Conservation (phyloP, 257 asterid genomes). For the Solanum rostratum region DNA sequence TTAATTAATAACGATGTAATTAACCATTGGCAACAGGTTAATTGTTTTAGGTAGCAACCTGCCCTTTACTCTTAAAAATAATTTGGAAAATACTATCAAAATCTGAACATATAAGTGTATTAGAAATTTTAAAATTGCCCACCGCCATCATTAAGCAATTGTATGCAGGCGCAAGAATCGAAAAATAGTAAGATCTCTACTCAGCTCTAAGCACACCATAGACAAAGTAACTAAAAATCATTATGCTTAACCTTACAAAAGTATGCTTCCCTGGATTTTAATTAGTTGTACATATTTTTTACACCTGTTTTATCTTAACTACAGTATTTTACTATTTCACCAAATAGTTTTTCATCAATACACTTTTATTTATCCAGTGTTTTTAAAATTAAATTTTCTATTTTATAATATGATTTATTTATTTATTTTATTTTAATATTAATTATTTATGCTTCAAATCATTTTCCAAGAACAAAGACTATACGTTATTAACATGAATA, state of each 20-base stretch:
- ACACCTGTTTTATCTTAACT: too few species aligned
- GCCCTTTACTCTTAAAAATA: background rate
- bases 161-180: slow-evolving; percentile 8
- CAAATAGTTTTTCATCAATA: background rate
- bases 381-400: too few species aligned
- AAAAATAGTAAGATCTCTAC: background rate
- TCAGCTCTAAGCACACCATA: background rate
- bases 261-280: background rate
- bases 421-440: too few species aligned
- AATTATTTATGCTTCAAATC: too few species aligned
- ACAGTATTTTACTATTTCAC: background rate
- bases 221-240: background rate
- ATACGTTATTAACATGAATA: too few species aligned
- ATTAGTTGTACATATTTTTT: background rate
- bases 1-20: too few species aligned
- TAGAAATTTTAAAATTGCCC: background rate
- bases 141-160: background rate
- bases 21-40: too few species aligned
- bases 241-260: background rate
- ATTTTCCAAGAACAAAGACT: too few species aligned
- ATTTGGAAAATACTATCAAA: background rate
- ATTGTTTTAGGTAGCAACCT: background rate
- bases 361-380: too few species aligned
- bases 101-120: background rate
- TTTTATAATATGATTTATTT: too few species aligned